Evolutionary conservation across 352 stramenopile species (phyloP).

Genomic region (Pythium myriotylum): DNA sequence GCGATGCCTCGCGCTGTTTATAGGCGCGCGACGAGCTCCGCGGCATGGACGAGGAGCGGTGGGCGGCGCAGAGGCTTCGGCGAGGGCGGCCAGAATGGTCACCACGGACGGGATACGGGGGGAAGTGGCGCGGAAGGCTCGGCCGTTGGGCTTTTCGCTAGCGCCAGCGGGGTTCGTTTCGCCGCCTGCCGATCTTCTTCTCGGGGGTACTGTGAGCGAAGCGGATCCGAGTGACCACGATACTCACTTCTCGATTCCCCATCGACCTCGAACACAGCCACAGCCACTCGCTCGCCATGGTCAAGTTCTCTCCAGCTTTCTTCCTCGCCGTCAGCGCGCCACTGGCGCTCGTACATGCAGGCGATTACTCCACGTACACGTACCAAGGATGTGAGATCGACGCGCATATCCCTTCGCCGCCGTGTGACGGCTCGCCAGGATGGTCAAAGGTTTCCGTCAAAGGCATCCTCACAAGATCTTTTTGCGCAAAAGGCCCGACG

Average conservation of each 20-base stretch:
- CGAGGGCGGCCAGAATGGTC: too few relatives aligned
- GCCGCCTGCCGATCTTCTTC: background rate
- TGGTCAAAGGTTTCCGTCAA: too few relatives aligned
- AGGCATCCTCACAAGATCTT: too few relatives aligned
- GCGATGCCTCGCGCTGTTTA: too few relatives aligned
- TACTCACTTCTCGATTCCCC: conserved; percentile 14
- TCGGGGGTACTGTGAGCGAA: too few relatives aligned
- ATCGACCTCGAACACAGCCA: conserved; percentile 1
- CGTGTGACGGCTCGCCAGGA: too few relatives aligned
- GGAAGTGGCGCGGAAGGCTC: background rate
- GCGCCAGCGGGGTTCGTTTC: too few relatives aligned
- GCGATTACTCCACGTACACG: background rate
- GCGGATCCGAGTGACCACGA: background rate
- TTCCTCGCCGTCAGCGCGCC: conserved; percentile 16
- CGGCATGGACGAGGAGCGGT: too few relatives aligned
- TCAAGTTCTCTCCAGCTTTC: conserved; percentile 22
- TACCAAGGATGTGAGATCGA: conserved; percentile 8
- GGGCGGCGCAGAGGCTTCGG: too few relatives aligned
- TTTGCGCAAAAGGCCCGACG: too few relatives aligned
- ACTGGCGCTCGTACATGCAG: conserved; percentile 6
- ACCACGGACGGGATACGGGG: background rate
- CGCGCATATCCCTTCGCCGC: conserved; percentile 2
- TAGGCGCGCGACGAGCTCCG: too few relatives aligned
- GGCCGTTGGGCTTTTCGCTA: background rate
- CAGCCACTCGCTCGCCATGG: conserved; percentile 9